These are phyloP conservation scores for Maudiozyma turicensis DNA, from an alignment of 805 yeast genomes.

Conservation along the genomic window DNA sequence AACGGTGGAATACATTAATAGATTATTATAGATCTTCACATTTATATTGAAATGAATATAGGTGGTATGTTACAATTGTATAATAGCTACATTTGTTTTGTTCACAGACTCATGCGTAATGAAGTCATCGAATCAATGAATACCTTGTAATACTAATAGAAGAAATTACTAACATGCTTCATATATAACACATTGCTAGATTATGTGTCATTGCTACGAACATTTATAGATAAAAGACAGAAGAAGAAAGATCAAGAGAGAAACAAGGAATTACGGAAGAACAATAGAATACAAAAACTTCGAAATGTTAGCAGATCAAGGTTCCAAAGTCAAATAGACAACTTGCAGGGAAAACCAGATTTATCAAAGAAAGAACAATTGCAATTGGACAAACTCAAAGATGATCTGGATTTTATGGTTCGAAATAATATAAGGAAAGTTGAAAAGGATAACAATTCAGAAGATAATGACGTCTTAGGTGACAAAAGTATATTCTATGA, in stretches of 20 bases:
- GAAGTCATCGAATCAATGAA: too few species aligned
- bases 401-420: constrained; percentile 34
- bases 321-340: constrained; percentile 14
- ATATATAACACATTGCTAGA: too few species aligned
- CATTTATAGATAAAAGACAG: constrained; percentile 17
- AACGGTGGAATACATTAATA: too few species aligned
- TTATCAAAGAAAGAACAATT: constrained; percentile 29
- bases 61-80: too few species aligned
- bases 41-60: too few species aligned
- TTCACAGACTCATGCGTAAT: too few species aligned
- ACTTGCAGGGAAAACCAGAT: constrained; percentile 20
- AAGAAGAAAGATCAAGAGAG: constrained; percentile 21
- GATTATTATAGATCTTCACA: too few species aligned
- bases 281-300: constrained; percentile 18
- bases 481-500: constrained; percentile 48
- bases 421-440: constrained; percentile 14
- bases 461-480: constrained; percentile 30
- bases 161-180: too few species aligned
- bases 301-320: constrained; percentile 18
- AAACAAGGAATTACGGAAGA: constrained; percentile 13
- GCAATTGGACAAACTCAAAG: constrained; percentile 26
- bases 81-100: too few species aligned
- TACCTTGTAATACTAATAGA: too few species aligned
- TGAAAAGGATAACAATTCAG: neutral
- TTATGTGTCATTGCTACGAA: too few species aligned